Evolutionary conservation across 768 basidiomycete genomes (phyloP).

Genomic region (Pleurotus tuber-regium): DNA sequence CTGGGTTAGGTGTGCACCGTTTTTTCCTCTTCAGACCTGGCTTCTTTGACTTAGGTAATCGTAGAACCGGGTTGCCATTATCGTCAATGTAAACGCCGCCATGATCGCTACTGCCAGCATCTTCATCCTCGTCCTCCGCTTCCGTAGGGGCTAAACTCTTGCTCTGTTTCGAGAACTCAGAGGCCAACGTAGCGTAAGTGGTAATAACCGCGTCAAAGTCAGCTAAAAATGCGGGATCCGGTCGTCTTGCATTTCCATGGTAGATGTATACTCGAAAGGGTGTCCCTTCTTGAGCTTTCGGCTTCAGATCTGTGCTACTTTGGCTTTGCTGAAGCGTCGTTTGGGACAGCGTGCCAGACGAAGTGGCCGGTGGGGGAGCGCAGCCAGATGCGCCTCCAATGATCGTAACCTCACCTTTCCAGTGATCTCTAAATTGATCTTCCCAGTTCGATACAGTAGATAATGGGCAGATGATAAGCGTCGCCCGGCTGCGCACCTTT

Average conservation of each 20-base stretch:
- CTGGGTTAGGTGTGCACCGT: conserved; percentile 27
- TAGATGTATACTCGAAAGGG: conserved; percentile 89
- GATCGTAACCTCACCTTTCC: conserved; percentile 84
- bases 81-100: conserved; percentile 67
- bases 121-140: conserved; percentile 68
- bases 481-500: conserved; percentile 82
- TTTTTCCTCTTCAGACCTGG: conserved; percentile 68
- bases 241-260: conserved; percentile 86
- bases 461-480: conserved; percentile 94
- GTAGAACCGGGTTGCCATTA: conserved; percentile 58
- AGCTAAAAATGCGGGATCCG: conserved; percentile 83
- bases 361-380: conserved; percentile 32
- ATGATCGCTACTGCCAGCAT: conserved; percentile 60
- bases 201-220: conserved; percentile 98
- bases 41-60: conserved; percentile 65
- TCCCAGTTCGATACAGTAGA: conserved; percentile 99
- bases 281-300: conserved; percentile 42
- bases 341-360: conserved; percentile 34
- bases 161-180: conserved; percentile 90
- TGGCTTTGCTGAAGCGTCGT: conserved; percentile 24
- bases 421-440: conserved; percentile 96
- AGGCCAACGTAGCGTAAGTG: conserved; percentile 92
- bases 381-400: conserved; percentile 68
- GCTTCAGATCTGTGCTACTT: conserved; percentile 29
- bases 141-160: conserved; percentile 57